Conservation (phyloP, 1,284 basidiomycete species). For the Heterobasidion annosum region DNA sequence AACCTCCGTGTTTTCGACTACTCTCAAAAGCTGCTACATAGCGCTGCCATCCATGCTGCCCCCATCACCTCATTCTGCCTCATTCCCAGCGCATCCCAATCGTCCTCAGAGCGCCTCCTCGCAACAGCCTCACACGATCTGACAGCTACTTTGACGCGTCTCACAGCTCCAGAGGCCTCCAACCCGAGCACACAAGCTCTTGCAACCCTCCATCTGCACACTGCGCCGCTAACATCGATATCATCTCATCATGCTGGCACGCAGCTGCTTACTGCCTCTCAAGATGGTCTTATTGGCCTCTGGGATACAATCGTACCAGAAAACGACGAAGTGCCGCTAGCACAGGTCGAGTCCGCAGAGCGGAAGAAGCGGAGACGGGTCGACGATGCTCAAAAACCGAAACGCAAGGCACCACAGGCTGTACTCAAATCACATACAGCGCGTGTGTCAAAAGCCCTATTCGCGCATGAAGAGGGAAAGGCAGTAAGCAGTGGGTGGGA, state of each 20-base stretch:
- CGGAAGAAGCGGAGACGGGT: slow-evolving; percentile 51
- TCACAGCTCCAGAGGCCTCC: slow-evolving; percentile 28
- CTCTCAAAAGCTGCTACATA: slow-evolving; percentile 45
- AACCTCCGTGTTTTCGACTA: slow-evolving; percentile 68
- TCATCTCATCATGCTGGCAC: slow-evolving; percentile 41
- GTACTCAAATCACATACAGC: slow-evolving; percentile 72
- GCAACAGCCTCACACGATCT: slow-evolving; percentile 84
- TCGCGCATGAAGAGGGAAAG: slow-evolving; percentile 22
- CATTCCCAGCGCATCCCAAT: slow-evolving; percentile 30
- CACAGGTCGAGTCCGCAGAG: slow-evolving; percentile 27
- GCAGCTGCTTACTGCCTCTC: slow-evolving; percentile 66
- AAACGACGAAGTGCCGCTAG: slow-evolving; percentile 48
- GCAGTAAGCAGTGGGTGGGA: slow-evolving; percentile 72
- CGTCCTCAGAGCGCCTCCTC: slow-evolving; percentile 34
- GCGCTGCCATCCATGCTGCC: slow-evolving; percentile 46
- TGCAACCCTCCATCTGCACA: slow-evolving; percentile 69
- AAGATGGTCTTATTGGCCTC: slow-evolving; percentile 75
- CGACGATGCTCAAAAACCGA: slow-evolving; percentile 22
- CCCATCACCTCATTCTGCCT: slow-evolving; percentile 70
- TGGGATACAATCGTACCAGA: slow-evolving; percentile 62
- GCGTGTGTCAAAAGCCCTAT: slow-evolving; percentile 60
- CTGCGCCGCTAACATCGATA: slow-evolving; percentile 63
- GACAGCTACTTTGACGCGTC: slow-evolving; percentile 53
- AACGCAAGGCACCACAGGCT: slow-evolving; percentile 52
- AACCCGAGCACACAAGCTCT: slow-evolving; percentile 28